These are phyloP conservation scores for Melampsora larici-populina DNA, from an alignment of 1,284 basidiomycete species.

Conservation along the genomic window DNA sequence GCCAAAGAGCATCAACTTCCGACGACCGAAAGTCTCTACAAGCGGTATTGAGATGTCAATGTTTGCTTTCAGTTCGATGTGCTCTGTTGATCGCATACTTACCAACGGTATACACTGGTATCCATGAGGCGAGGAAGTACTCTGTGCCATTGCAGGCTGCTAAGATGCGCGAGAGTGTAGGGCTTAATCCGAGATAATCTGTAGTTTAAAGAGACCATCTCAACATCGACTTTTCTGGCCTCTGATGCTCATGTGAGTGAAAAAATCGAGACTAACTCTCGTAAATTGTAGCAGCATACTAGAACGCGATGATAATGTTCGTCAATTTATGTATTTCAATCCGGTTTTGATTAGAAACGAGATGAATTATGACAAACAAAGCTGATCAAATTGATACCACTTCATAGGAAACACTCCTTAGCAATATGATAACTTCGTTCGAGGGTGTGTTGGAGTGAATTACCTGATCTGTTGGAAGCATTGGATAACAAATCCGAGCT, in stretches of 20 bases:
- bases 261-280: slow-evolving; percentile 42
- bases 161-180: slow-evolving; percentile 59
- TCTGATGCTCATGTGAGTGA: background rate
- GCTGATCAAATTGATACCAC: slow-evolving; percentile 65
- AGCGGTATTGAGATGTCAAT: slow-evolving; percentile 56
- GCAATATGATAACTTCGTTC: slow-evolving; percentile 47
- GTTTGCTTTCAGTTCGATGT: background rate
- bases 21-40: slow-evolving; percentile 60
- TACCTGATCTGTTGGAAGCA: background rate
- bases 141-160: slow-evolving; percentile 70
- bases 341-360: background rate
- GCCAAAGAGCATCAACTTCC: slow-evolving; percentile 67
- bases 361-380: background rate
- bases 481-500: background rate
- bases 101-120: background rate
- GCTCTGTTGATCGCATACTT: background rate
- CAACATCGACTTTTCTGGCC: background rate
- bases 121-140: slow-evolving; percentile 62
- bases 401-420: slow-evolving; percentile 69
- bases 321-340: background rate
- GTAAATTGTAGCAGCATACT: slow-evolving; percentile 54
- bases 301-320: slow-evolving; percentile 47
- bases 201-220: background rate
- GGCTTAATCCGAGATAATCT: background rate
- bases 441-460: slow-evolving; percentile 51